Percentiles rank a stretch among this genome's conserved stretches.
Evolutionary conservation across 495 filamentous ascomycete genomes (phyloP).

Genomic region (Hyaloscypha variabilis): DNA sequence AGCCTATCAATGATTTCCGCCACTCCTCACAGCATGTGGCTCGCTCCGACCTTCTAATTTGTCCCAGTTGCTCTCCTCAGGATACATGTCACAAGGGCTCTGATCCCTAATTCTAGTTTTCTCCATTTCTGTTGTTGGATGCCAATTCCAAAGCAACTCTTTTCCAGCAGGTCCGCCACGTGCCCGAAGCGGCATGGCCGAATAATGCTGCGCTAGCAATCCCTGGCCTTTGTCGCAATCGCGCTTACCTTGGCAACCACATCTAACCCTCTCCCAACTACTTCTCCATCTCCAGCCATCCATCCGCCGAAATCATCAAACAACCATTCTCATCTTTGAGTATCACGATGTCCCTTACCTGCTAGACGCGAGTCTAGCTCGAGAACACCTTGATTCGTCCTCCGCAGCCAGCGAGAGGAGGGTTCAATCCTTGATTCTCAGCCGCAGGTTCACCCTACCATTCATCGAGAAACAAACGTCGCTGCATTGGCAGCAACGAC

Average conservation of each 20-base stretch:
- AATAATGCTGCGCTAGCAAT: neutral
- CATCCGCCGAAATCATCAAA: conserved; percentile 11
- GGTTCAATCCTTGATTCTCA: conserved; percentile 28
- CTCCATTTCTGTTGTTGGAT: no score
- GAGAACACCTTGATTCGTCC: conserved; percentile 30
- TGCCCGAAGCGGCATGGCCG: neutral
- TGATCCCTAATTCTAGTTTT: no score
- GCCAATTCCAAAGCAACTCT: neutral
- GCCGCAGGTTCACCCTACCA: conserved; percentile 26
- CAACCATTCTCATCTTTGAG: conserved; percentile 4
- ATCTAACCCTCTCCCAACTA: neutral
- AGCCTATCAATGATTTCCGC: no score
- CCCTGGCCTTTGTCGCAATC: neutral
- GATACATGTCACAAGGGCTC: neutral
- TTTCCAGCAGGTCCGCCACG: neutral
- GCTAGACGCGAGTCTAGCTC: conserved; percentile 35
- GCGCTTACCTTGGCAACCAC: neutral
- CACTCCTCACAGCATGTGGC: neutral
- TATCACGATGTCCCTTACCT: conserved; percentile 27
- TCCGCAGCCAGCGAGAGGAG: conserved; percentile 34
- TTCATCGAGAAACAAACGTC: conserved; percentile 4
- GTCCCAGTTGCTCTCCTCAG: neutral
- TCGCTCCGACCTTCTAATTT: neutral
- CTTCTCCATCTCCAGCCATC: neutral
- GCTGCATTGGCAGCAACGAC: conserved; percentile 24